Conservation (phyloP, 768 basidiomycete species). For the Pleurotus eryngii region DNA sequence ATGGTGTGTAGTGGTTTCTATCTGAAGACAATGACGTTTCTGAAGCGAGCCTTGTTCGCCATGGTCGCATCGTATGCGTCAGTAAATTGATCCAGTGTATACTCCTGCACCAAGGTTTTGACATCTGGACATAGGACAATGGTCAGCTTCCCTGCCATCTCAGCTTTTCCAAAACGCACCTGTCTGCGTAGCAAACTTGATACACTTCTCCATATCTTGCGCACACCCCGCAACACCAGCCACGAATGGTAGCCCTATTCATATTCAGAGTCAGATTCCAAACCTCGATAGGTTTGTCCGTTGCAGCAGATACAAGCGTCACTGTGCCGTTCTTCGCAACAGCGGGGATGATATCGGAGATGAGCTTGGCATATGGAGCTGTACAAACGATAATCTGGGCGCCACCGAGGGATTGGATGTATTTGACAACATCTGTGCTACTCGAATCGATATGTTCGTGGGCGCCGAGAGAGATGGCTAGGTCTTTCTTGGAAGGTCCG, state of each 20-base stretch:
- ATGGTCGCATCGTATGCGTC: constrained; percentile 6
- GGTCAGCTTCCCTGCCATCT: neutral
- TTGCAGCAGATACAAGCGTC: constrained; percentile 7
- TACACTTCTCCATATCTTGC: constrained; percentile 10
- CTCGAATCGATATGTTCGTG: constrained; percentile 6
- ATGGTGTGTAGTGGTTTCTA: neutral
- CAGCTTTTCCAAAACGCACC: neutral
- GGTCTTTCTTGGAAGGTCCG: constrained; percentile 4
- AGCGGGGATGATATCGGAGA: constrained; percentile 5
- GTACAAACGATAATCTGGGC: constrained; percentile 9
- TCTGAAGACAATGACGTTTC: constrained; percentile 7
- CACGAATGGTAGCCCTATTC: constrained; percentile 6
- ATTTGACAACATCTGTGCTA: constrained; percentile 7
- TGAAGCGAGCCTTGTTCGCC: constrained; percentile 6
- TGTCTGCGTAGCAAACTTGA: constrained; percentile 4
- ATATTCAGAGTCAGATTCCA: constrained; percentile 5
- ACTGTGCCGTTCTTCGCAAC: constrained; percentile 9
- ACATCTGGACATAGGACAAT: neutral
- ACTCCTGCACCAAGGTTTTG: constrained; percentile 7
- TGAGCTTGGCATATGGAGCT: constrained; percentile 6
- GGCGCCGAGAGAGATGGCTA: constrained; percentile 4
- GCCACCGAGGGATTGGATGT: constrained; percentile 8
- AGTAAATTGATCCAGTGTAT: constrained; percentile 5
- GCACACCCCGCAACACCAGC: constrained; percentile 9
- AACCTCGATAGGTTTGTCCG: constrained; percentile 5